Base-by-base conservation (phyloP, 139 green algal genomes). In the Chlorella sp. region DNA sequence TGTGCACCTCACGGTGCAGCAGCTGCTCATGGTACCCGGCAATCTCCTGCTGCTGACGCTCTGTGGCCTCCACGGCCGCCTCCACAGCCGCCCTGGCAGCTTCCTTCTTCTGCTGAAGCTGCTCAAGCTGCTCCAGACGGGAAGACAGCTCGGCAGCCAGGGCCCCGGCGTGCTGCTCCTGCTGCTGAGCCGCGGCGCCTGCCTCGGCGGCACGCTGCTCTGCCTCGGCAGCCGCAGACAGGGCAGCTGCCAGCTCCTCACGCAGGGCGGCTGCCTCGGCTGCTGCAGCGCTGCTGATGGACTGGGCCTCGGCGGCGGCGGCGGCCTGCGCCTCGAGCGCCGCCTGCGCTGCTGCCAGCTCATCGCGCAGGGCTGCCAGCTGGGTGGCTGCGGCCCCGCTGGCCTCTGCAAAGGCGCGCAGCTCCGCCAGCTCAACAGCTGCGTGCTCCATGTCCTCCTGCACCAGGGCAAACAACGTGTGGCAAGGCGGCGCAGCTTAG, bases 71-170 rank as follows among this genome's bases (percentile, higher is more conserved):
- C 3, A 22, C 26, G 22, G 76, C 76, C 0, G 64, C 60, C 57
- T 61, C 60, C 18, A 42, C 64, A 22, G 73, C 86, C 1, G 34
- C 57, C 14, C 14, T n/a, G 0, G 42, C 86, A 9, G 77, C 86
- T 61, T 85, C 60, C 36, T 61, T 57, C 86, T 86, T 83, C 34
- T 42, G 11, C 84, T 88, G 68, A 39, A 81, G 40, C 39, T 81
- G 39, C 28, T 66, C 66, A 15, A 81, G 21, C 40, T 81, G 39
- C 40, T 64, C 64, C 60, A 66, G 39, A 28, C 57, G 30, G 34
- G 32, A 34, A n/a, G 57, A 48, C 24, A 83, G 85, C 85, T 89
- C 85, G 7, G 85, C 85, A 48, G 76, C 85, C 30, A 88, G 85
- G 5, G 37, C 68, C 22, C n/a, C 82, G 22, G 37, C 66, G 0